These are phyloP conservation scores for Eutypa lata DNA, from an alignment of 2,329 filamentous ascomycete genomes.

Conservation along the genomic window DNA sequence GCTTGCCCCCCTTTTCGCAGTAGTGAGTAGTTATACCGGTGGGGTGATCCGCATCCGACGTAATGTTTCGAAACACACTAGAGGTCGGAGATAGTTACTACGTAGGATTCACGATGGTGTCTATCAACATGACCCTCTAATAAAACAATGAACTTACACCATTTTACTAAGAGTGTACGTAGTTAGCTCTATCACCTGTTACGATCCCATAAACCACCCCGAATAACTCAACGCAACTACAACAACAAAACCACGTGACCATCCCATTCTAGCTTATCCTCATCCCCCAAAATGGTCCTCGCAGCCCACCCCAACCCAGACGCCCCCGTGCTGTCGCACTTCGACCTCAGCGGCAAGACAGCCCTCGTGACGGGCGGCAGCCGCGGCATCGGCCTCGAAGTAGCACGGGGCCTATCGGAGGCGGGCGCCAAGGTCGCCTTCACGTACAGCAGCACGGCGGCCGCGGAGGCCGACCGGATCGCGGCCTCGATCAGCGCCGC, in stretches of 20 bases:
- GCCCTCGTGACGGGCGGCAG: slow-evolving; percentile 27
- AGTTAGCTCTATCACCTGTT: too few relatives aligned
- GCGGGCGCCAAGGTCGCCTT: slow-evolving; percentile 28
- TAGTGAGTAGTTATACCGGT: neutral
- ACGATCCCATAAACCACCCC: too few relatives aligned
- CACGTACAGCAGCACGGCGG: slow-evolving; percentile 28
- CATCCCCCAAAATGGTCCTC: slow-evolving; percentile 21
- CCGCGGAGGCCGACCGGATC: slow-evolving; percentile 20
- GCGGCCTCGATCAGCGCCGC: slow-evolving; percentile 19
- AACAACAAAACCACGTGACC: too few relatives aligned
- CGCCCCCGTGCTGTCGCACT: slow-evolving; percentile 28
- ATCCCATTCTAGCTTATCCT: slow-evolving; percentile 2
- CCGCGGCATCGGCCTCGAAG: slow-evolving; percentile 28
- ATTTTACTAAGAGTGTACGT: too few relatives aligned
- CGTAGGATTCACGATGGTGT: too few relatives aligned
- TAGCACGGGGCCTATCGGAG: slow-evolving; percentile 26
- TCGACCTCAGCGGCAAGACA: slow-evolving; percentile 25
- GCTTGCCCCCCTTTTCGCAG: neutral
- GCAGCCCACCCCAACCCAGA: slow-evolving; percentile 26
- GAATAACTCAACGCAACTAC: too few relatives aligned
- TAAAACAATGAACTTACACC: too few relatives aligned
- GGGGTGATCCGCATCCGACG: too few relatives aligned
- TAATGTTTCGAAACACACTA: too few relatives aligned
- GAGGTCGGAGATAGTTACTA: too few relatives aligned
- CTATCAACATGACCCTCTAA: too few relatives aligned